phyloP scores from a whole-genome alignment of 352 stramenopile genomes.

The Pythium diclinum region DNA sequence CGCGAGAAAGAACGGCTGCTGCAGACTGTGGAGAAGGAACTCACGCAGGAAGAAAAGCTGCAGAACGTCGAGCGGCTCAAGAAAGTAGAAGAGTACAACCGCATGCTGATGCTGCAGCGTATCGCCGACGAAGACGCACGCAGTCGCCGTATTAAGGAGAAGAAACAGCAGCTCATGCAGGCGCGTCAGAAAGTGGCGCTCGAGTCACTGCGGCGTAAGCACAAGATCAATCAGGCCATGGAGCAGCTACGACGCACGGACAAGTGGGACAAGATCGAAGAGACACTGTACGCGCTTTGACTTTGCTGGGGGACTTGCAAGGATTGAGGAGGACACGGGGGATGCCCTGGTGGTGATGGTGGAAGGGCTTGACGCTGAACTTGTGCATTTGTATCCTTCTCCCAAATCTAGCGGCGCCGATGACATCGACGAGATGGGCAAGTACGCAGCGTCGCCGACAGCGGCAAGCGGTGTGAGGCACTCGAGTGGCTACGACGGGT shows the following conservation, averaged over 20 bases:
- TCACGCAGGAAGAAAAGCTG: conserved; percentile 54
- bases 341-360: neutral
- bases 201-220: conserved; percentile 63
- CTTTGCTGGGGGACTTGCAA: neutral
- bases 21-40: conserved; percentile 48
- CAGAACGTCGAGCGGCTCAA: conserved; percentile 76
- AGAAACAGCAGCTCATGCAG: conserved; percentile 54
- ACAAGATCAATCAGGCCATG: conserved; percentile 62
- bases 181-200: conserved; percentile 61
- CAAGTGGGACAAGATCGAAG: conserved; percentile 81
- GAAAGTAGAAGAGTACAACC: conserved; percentile 66
- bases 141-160: conserved; percentile 55
- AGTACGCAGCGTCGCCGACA: conserved; percentile 7
- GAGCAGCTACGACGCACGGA: conserved; percentile 59
- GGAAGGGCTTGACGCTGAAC: conserved; percentile 8
- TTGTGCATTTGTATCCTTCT: conserved; percentile 3
- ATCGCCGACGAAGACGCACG: conserved; percentile 62
- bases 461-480: neutral
- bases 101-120: conserved; percentile 45
- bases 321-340: neutral
- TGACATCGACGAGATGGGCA: conserved; percentile 2
- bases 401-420: conserved; percentile 15
- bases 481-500: neutral
- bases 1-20: conserved; percentile 48
- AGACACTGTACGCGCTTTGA: conserved; percentile 63